These are phyloP conservation scores for Kazachstania viticola DNA, from an alignment of 805 yeast genomes.

Conservation along the genomic window DNA sequence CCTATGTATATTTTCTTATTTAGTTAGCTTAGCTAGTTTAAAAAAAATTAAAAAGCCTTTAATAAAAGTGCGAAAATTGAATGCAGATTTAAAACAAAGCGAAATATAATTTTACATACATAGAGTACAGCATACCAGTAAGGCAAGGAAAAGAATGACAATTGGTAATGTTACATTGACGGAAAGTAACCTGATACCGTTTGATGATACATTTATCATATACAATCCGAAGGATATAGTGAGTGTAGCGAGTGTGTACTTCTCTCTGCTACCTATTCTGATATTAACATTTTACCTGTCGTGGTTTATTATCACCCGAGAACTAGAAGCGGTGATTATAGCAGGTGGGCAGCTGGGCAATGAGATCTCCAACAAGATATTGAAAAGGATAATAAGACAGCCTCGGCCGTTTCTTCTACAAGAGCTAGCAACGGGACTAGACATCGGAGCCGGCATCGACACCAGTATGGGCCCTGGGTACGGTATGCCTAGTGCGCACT, in stretches of 20 bases:
- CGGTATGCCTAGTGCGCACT: conserved; percentile 97
- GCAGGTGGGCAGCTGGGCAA: conserved; percentile 79
- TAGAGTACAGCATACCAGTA: too few relatives aligned
- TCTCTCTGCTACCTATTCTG: conserved; percentile 73
- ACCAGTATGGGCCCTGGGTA: conserved; percentile 40
- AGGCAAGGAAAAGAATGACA: background rate
- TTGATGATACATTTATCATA: conserved; percentile 77
- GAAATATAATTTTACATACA: too few relatives aligned
- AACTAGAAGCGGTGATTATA: conserved; percentile 71
- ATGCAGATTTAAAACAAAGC: too few relatives aligned
- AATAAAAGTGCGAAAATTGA: too few relatives aligned
- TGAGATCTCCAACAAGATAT: conserved; percentile 57
- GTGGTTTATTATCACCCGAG: conserved; percentile 74
- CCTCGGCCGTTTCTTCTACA: conserved; percentile 50
- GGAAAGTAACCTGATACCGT: conserved; percentile 45
- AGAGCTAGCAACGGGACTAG: conserved; percentile 15
- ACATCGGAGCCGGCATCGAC: conserved; percentile 5
- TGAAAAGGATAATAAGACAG: conserved; percentile 54
- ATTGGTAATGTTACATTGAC: too few relatives aligned
- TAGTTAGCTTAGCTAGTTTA: too few relatives aligned
- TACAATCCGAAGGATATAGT: conserved; percentile 58
- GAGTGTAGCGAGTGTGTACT: conserved; percentile 52
- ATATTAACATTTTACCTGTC: conserved; percentile 69
- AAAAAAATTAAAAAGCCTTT: too few relatives aligned
- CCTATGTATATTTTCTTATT: too few relatives aligned